Evolutionary conservation across 352 stramenopile genomes (phyloP), one percentile per base, ranked within the genome.

Genomic region (Phytophthora multivora): DNA sequence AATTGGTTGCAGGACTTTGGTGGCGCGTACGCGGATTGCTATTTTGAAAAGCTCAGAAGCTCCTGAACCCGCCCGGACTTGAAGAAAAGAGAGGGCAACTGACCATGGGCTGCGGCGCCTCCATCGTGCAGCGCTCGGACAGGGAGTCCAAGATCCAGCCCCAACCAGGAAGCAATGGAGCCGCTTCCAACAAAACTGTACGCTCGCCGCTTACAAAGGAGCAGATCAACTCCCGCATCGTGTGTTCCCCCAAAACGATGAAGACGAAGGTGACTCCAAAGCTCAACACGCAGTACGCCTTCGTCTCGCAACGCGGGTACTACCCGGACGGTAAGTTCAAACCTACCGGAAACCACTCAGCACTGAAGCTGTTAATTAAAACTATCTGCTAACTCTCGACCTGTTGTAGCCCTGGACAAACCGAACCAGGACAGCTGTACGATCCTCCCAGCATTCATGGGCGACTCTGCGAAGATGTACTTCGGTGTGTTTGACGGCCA

Each of bases 361-460:
- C n/a, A n/a, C 36, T 40, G 26, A 19, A 19, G 11, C 36, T 13
- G 48, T 16, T 12, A 28, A 12, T 16, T 12, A 28, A 12, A 21
- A 51, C n/a, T 43, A 12, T 8, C 51, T 66, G 15, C 16, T 47
- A 33, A 33, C 28, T 33, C 28, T 1, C 46, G 18, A 53, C 2
- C 35, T n/a, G 15, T 50, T 43, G 1, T 39, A 88, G 82, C 95
- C 38, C 76, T 96, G 3, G 81, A 98, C 76, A 99, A 99, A 75
- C 79, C 95, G 5, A 99, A 99, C 73, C 97, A 99, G 75, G 97
- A 99, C 76, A 81, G 83, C 19, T 99, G 95, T 74, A 87, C 80
- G 18, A 86, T 96, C 48, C 78, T 94, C 19, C 83, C 85, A 18
- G 79, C 77, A 28, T 96, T 96, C 69, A 90, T 81, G 47, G 82